Base-by-base conservation (phyloP, 371 early-diverging fungal genomes). In the Mortierella sp. region DNA sequence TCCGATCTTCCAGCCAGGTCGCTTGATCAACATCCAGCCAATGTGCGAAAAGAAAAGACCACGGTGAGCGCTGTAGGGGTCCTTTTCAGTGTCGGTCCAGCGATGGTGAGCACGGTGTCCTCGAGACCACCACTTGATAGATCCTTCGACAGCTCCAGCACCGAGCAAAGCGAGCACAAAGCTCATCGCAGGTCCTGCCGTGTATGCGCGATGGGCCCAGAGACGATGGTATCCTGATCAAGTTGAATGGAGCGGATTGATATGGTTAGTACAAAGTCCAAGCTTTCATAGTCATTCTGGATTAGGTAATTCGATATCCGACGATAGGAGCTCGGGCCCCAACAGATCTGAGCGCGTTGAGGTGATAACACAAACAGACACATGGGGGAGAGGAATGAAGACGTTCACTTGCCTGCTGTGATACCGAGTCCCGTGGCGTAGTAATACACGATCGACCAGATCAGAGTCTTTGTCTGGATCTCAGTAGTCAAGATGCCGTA, bases 51-150 rank as follows among this genome's bases (percentile, higher is more conserved):
- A 94, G 80, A 91, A 88, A 73, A 96, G 86, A 41, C 98, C 98
- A 64, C 90, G 83, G 50, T 92, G 89, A 43, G 98, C 95, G 62
- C 88, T 83, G 83, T 97, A 96, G 29, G 96, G 98, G 74, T 96
- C 97, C 79, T 88, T 88, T 53, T 92, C 89, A 16, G 96, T 95
- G 81, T 97, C 97, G 21, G 96, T 96, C 81, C 88, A 95, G 43
- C 96, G 85, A 84, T 97, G 98, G 78, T 96, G 97, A 60, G 95
- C 92, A 60, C 96, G 92, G 73, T 95, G 95, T 27, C 91, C 92
- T 34, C 93, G 86, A 17, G 88, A 86, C 95, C 95, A 95, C 95
- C 95, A 95, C 57, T 91, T 87, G 67, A 90, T 86, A 41, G 93
- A 93, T 47, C 95, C 95, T 79, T 95, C 89, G 3, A 94, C 91